These are phyloP conservation scores for Torulaspora delbrueckii DNA, from an alignment of 805 yeast species.

Conservation along the genomic window DNA sequence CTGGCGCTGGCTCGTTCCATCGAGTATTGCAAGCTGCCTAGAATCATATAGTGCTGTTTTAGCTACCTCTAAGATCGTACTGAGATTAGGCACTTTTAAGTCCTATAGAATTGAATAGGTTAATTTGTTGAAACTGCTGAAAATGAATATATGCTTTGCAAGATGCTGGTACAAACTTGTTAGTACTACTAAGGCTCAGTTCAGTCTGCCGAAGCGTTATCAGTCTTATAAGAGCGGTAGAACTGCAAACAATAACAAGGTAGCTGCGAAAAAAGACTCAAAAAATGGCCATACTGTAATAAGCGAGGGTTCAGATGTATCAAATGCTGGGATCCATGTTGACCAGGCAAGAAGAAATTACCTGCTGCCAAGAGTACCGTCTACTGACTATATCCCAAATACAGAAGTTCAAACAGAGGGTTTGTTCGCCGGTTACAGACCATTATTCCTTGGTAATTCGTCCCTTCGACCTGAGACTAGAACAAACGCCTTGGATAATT, in stretches of 20 bases:
- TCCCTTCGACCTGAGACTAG: constrained; percentile 13
- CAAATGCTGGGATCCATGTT: too few relatives aligned
- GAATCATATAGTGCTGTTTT: too few relatives aligned
- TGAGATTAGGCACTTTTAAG: not conserved
- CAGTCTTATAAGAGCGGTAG: constrained; percentile 3
- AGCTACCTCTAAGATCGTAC: not conserved
- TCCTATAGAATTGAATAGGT: too few relatives aligned
- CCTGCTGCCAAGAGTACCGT: constrained; percentile 29
- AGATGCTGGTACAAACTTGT: not conserved
- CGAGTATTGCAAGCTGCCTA: too few relatives aligned
- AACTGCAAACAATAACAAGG: not conserved
- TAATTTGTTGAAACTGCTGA: not conserved
- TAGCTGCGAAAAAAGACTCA: not conserved
- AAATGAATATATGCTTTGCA: not conserved
- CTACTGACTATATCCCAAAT: constrained; percentile 28
- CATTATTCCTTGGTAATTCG: constrained; percentile 40
- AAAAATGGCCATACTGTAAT: not conserved
- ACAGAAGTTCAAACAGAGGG: constrained; percentile 37
- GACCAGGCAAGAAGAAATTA: constrained; percentile 2
- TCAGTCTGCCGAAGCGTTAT: not conserved
- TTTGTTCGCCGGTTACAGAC: constrained; percentile 44
- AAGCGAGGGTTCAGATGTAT: not conserved
- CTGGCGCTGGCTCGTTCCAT: not conserved
- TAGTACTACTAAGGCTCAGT: not conserved
- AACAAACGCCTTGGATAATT: constrained; percentile 14